Evolutionary conservation across 192 early-diverging fungal species (phyloP).

Genomic region (Podila epigama): DNA sequence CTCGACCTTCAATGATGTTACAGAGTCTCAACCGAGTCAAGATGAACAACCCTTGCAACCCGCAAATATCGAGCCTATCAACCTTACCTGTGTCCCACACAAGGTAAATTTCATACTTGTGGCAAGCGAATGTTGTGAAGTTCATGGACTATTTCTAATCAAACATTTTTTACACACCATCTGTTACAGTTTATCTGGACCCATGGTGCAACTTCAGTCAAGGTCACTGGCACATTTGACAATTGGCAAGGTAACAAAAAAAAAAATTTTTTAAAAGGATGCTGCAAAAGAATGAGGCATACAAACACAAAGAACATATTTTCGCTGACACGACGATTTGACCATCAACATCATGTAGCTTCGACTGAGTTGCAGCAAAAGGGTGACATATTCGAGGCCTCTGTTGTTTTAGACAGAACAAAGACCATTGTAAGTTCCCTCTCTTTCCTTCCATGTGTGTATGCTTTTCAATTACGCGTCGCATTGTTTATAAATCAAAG

Average conservation of each 20-base stretch:
- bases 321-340: no score
- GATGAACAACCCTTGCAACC: no score
- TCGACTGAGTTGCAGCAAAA: conserved; percentile 2
- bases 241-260: conserved; percentile 29
- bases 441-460: not conserved
- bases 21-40: not conserved
- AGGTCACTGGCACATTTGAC: conserved; percentile 35
- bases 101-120: not conserved
- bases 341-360: not conserved
- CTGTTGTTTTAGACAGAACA: conserved; percentile 5
- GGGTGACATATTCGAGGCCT: not conserved
- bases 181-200: not conserved
- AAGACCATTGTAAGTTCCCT: conserved; percentile 6
- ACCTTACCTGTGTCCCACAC: not conserved
- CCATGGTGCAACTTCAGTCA: not conserved
- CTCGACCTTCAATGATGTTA: no score
- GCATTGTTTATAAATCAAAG: no score
- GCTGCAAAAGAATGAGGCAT: not conserved
- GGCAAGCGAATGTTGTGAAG: no score
- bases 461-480: no score
- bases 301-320: not conserved
- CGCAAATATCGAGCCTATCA: not conserved
- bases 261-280: not conserved
- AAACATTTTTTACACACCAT: no score
- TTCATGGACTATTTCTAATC: no score